Base-by-base conservation (phyloP, 2,329 filamentous ascomycete species). In the Coniochaeta hoffmannii region DNA sequence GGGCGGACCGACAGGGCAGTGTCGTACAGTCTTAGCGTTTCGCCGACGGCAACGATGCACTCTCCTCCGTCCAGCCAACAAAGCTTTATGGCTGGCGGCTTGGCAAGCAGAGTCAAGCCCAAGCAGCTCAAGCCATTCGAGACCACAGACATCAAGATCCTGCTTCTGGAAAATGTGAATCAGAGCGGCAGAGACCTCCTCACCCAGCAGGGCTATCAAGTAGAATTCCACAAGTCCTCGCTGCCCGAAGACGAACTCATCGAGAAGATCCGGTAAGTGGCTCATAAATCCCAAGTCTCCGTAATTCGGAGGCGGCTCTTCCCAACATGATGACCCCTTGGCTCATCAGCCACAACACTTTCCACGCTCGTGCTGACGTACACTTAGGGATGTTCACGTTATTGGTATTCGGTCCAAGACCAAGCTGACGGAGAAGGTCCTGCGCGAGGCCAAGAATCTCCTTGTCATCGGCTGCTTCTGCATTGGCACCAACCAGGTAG, bases 391-490 rank as follows among this genome's bases (percentile, higher is more conserved):
- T 69, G 89, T 97, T 28, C 94, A 99, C 68, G 94, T 97, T 66
- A 94, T 99, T 69, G 94, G 94, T 62, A 97, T 99, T 65, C 89
- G 94, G 61, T 97, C 93, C 57, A 99, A 99, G 79, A 99, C 94
- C 32, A 96, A 94, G 76, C 82, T 99, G 68, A 93, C 86, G 9
- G 86, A 88, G 60, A 87, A 86, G 66, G 89, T 99, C 28, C 81
- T 99, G 58, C 81, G 83, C 56, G 87, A 95, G 70, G 94, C 94
- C 55, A 95, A 92, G 76, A 96, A 97, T 70, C 81, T 99, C 54
- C 88, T 97, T 57, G 94, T 97, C 59, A 85, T 97, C 64, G 94
- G 94, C 58, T 99, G 94, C 77, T 99, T 99, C 81, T 99, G 94
- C 72, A 99, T 99, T 65, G 94, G 94, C 62, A 99, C 94, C 56